phyloP scores from a whole-genome alignment of 2,329 filamentous ascomycete species.

The Sordariomycetes sp. region DNA sequence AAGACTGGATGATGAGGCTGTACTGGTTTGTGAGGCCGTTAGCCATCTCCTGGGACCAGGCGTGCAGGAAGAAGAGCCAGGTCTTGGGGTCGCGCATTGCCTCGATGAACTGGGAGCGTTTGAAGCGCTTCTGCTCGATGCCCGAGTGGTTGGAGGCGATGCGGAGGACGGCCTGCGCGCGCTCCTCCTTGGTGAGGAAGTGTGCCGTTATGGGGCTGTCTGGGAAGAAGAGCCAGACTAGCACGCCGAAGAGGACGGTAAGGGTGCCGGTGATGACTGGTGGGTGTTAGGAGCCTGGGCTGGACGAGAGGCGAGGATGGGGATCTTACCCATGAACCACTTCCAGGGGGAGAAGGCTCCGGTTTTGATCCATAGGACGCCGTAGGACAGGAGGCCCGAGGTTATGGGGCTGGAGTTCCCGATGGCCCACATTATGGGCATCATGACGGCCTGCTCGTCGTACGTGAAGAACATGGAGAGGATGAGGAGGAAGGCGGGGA shows the following conservation, averaged over 20 bases:
- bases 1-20: slow-evolving; percentile 20
- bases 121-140: slow-evolving; percentile 27
- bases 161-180: slow-evolving; percentile 17
- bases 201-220: slow-evolving; percentile 27
- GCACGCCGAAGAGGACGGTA: slow-evolving; percentile 37
- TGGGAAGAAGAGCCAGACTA: slow-evolving; percentile 46
- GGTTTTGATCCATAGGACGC: slow-evolving; percentile 13
- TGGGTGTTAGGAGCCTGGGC: not conserved
- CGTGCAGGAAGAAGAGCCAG: slow-evolving; percentile 18
- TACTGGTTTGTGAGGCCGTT: slow-evolving; percentile 30
- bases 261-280: slow-evolving; percentile 43
- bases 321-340: slow-evolving; percentile 34
- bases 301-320: not conserved
- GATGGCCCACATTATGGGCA: slow-evolving; percentile 16
- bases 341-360: slow-evolving; percentile 34
- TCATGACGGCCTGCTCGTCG: slow-evolving; percentile 13
- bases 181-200: slow-evolving; percentile 15
- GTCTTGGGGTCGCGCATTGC: slow-evolving; percentile 18
- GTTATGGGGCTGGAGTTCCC: slow-evolving; percentile 15
- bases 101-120: slow-evolving; percentile 17
- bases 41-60: slow-evolving; percentile 21
- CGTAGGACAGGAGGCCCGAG: slow-evolving; percentile 14
- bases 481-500: slow-evolving; percentile 7
- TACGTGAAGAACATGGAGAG: slow-evolving; percentile 14
- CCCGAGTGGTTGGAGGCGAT: slow-evolving; percentile 16